phyloP scores from a whole-genome alignment of 306 rosid genomes.

The Myrica gale region DNA sequence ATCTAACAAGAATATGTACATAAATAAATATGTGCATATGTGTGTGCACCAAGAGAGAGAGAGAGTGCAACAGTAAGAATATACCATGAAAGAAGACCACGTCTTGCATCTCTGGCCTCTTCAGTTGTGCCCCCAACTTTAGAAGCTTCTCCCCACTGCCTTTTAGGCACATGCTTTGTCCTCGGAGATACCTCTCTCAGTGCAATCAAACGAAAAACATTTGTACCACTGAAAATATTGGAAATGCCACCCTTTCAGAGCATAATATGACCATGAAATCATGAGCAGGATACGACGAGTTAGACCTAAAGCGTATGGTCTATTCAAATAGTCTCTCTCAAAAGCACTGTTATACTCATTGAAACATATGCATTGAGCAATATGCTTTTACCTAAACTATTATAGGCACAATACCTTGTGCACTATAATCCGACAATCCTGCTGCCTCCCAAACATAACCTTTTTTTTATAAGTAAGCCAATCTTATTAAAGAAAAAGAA shows the following conservation, averaged over 20 bases:
- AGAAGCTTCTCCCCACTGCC: conserved; percentile 44
- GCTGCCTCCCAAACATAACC: not conserved
- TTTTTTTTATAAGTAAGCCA: no score
- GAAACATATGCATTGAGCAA: not conserved
- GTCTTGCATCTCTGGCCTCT: conserved; percentile 42
- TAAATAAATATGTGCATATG: no score
- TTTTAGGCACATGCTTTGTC: conserved; percentile 37
- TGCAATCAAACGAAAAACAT: conserved; percentile 47
- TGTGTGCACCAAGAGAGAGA: conserved; percentile 7
- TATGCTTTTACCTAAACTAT: not conserved
- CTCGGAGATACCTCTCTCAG: conserved; percentile 55
- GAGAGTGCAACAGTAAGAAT: not conserved
- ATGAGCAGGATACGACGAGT: not conserved
- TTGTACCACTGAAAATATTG: conserved; percentile 47
- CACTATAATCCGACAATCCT: not conserved
- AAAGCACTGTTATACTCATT: not conserved
- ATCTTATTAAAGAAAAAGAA: no score
- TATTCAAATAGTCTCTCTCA: not conserved
- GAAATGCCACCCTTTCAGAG: conserved; percentile 21
- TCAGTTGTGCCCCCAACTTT: conserved; percentile 26
- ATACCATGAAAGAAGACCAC: conserved; percentile 56
- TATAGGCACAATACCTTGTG: not conserved
- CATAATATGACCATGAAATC: conserved; percentile 5
- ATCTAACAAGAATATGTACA: not conserved
- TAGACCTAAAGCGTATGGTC: not conserved